These are phyloP conservation scores for Colletotrichum sp. DNA, from an alignment of 2,329 filamentous ascomycete genomes.

Conservation along the genomic window DNA sequence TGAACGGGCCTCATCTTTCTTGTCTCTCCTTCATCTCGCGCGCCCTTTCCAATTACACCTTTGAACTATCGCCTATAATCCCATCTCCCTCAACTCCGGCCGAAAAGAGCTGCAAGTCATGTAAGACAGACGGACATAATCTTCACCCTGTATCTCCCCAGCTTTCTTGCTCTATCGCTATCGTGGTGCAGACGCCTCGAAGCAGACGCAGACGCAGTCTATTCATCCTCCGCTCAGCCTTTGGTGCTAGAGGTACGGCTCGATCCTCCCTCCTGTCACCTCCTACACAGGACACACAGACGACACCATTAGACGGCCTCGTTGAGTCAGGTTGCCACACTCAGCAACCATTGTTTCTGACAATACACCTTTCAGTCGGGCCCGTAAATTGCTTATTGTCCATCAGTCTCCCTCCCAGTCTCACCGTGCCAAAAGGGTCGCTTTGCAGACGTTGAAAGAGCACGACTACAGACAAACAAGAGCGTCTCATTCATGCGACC, in stretches of 20 bases:
- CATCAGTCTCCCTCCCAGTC: background rate
- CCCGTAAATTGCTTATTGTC: background rate
- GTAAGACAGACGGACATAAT: background rate
- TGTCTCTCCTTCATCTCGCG: conserved; percentile 9
- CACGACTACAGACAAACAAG: background rate
- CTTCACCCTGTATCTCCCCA: background rate
- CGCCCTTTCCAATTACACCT: background rate
- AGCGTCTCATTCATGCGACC: background rate
- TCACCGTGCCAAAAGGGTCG: background rate
- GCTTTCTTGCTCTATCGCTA: background rate
- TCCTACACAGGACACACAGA: background rate
- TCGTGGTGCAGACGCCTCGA: background rate
- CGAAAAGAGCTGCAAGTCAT: conserved; percentile 6
- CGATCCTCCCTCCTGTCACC: conserved; percentile 9
- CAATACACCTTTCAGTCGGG: background rate
- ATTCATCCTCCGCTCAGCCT: background rate
- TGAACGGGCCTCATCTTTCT: background rate
- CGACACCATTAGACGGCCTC: background rate
- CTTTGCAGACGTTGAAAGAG: background rate
- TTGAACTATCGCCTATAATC: background rate
- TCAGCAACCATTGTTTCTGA: background rate
- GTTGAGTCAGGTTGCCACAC: background rate
- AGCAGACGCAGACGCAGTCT: background rate
- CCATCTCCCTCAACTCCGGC: conserved; percentile 12
- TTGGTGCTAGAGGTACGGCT: background rate